A percentile compares a stretch with the other conserved stretches of the same genome.
These are phyloP conservation scores for Corchorus olitorius DNA, from an alignment of 345 rosid species.

Conservation along the genomic window DNA sequence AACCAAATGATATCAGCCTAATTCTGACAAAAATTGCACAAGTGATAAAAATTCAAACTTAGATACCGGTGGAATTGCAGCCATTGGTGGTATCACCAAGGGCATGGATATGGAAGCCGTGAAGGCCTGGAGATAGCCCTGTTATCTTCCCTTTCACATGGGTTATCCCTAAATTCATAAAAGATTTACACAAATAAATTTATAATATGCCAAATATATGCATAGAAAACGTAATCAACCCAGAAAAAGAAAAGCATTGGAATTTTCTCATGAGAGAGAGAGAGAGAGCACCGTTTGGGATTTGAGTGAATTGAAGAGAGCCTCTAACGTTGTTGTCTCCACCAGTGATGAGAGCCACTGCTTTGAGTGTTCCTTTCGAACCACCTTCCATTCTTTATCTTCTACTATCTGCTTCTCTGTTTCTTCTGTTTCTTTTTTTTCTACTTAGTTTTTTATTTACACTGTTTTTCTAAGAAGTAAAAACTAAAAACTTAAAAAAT, in stretches of 20 bases:
- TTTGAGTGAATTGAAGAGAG: conserved; percentile 16
- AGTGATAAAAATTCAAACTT: background rate
- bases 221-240: background rate
- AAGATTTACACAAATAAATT: background rate
- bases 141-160: conserved; percentile 71
- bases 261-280: conserved; percentile 1
- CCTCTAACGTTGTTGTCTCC: conserved; percentile 57
- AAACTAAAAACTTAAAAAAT: too few relatives aligned
- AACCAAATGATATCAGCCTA: conserved; percentile 1
- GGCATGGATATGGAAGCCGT: conserved; percentile 91
- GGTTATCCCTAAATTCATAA: conserved; percentile 58
- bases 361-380: conserved; percentile 51
- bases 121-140: conserved; percentile 82
- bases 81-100: conserved; percentile 94
- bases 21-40: background rate
- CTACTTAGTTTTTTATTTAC: background rate
- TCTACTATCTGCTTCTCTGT: background rate
- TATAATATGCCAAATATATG: background rate
- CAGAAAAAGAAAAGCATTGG: background rate
- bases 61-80: conserved; percentile 87
- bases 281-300: background rate
- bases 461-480: too few relatives aligned
- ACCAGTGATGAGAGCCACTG: conserved; percentile 85
- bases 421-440: background rate
- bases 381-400: conserved; percentile 44